Conservation (phyloP, 352 stramenopile genomes). For the Globisporangium lucens region DNA sequence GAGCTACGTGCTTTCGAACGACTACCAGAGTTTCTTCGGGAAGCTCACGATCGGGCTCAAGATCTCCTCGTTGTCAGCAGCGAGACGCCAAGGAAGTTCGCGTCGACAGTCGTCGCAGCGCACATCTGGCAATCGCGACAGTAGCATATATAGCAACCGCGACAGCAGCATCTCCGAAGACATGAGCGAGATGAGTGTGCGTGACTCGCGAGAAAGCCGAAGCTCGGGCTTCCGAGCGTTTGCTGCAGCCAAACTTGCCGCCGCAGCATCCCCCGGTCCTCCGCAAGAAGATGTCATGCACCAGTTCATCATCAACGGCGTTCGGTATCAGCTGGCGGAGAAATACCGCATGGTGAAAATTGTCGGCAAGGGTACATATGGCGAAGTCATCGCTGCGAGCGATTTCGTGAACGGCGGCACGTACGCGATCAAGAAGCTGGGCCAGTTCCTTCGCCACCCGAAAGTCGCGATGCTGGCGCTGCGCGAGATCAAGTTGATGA, state of each 20-base stretch:
- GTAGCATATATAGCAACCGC: slow-evolving; percentile 25
- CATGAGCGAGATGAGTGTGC: background rate
- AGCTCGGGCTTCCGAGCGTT: slow-evolving; percentile 43
- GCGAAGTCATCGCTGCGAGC: slow-evolving; percentile 86
- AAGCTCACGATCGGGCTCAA: slow-evolving; percentile 65
- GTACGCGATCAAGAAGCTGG: slow-evolving; percentile 89
- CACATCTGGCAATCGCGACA: slow-evolving; percentile 28
- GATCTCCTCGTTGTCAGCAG: slow-evolving; percentile 62
- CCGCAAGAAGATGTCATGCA: slow-evolving; percentile 75
- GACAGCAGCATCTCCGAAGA: slow-evolving; percentile 2
- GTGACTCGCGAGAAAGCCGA: background rate
- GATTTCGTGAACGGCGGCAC: slow-evolving; percentile 84
- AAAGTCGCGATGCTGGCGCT: slow-evolving; percentile 83
- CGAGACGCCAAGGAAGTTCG: slow-evolving; percentile 24
- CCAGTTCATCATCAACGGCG: slow-evolving; percentile 86
- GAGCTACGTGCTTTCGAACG: slow-evolving; percentile 79
- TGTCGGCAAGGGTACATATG: slow-evolving; percentile 87
- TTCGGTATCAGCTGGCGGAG: slow-evolving; percentile 82
- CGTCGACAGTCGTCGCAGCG: slow-evolving; percentile 38
- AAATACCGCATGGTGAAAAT: slow-evolving; percentile 91
- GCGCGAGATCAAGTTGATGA: slow-evolving; percentile 89
- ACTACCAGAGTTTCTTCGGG: slow-evolving; percentile 82
- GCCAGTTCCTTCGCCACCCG: slow-evolving; percentile 77
- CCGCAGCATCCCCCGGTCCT: slow-evolving; percentile 24
- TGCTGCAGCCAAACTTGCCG: slow-evolving; percentile 23